Conservation (phyloP, 192 early-diverging fungal genomes). For the Backusella parvicylindrica region DNA sequence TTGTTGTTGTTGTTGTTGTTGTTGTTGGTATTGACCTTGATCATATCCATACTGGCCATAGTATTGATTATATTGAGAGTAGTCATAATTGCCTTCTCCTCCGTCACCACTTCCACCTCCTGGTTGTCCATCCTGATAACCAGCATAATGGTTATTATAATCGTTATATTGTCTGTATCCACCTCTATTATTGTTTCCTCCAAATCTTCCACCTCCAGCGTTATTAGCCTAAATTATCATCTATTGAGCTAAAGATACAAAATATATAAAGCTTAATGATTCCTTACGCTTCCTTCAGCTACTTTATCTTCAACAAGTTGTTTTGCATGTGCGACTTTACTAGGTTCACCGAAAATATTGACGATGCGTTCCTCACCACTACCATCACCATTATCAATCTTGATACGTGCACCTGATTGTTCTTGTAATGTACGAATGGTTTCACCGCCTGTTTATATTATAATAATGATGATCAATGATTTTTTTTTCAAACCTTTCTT, state of each 20-base stretch:
- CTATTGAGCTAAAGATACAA: neutral
- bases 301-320: constrained; percentile 51
- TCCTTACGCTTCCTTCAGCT: constrained; percentile 28
- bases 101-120: neutral
- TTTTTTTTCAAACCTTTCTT: too few relatives aligned
- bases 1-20: neutral
- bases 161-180: constrained; percentile 13
- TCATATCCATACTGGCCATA: constrained; percentile 24
- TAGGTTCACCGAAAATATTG: constrained; percentile 41
- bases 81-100: constrained; percentile 15
- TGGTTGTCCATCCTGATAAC: neutral
- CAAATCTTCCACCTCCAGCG: constrained; percentile 5
- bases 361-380: constrained; percentile 44
- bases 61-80: constrained; percentile 24
- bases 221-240: neutral
- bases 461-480: too few relatives aligned
- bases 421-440: constrained; percentile 57
- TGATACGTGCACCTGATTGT: constrained; percentile 59
- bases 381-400: constrained; percentile 43
- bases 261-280: neutral
- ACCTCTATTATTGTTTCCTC: constrained; percentile 11
- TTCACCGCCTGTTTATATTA: constrained; percentile 54
- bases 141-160: neutral
- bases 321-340: constrained; percentile 44
- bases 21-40: neutral